These are phyloP conservation scores for Rachicladosporium sp. DNA, from an alignment of 2,329 filamentous ascomycete genomes.

Conservation along the genomic window DNA sequence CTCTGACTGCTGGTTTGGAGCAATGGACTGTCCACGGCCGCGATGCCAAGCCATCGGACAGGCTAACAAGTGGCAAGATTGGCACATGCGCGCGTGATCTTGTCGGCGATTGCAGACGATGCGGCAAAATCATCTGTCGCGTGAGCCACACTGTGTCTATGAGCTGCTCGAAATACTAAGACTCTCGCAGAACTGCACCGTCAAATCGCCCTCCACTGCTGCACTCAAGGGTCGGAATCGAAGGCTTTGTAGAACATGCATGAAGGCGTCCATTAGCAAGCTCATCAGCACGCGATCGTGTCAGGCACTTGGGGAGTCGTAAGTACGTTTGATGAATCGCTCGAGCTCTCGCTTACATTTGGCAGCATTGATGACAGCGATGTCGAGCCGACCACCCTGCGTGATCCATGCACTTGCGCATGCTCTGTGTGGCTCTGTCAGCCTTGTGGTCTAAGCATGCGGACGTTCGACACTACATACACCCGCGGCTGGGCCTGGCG, in stretches of 20 bases:
- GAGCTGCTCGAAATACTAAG: too few species aligned
- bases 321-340: not conserved
- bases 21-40: constrained; percentile 15
- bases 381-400: not conserved
- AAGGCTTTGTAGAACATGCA: constrained; percentile 65
- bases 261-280: constrained; percentile 51
- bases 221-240: constrained; percentile 65
- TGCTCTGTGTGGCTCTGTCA: constrained; percentile 72
- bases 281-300: constrained; percentile 1
- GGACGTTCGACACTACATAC: constrained; percentile 46
- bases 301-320: not conserved
- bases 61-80: constrained; percentile 52
- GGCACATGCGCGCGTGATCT: constrained; percentile 75
- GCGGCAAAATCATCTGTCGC: constrained; percentile 65
- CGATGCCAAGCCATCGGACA: constrained; percentile 19
- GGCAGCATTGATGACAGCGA: not conserved
- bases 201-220: constrained; percentile 61
- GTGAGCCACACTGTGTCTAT: constrained; percentile 35
- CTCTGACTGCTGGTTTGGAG: constrained; percentile 18
- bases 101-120: constrained; percentile 72
- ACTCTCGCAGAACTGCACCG: constrained; percentile 63
- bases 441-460: constrained; percentile 64
- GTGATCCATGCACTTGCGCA: constrained; percentile 42
- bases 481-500: constrained; percentile 77
- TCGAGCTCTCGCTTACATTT: too few species aligned